Conservation (phyloP, 2,329 filamentous ascomycete genomes). For the Amauroascus niger region DNA sequence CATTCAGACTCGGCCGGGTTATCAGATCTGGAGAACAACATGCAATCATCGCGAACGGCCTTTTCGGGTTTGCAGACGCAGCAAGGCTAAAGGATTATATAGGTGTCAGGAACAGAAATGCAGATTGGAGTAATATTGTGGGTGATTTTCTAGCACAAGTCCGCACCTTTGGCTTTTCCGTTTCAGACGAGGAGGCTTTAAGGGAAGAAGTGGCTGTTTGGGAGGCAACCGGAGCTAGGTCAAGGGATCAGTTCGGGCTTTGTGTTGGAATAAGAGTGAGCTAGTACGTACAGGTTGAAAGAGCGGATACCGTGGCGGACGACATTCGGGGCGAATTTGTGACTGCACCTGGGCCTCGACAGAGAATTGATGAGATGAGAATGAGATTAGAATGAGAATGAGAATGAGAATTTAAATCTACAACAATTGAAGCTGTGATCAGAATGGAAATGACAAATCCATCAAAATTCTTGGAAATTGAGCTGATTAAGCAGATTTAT, state of each 20-base stretch:
- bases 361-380: background rate
- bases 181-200: background rate
- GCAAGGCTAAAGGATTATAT: constrained; percentile 57
- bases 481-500: background rate
- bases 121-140: background rate
- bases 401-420: background rate
- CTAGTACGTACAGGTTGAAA: background rate
- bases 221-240: background rate
- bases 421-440: background rate
- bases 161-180: constrained; percentile 9
- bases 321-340: background rate
- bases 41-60: constrained; percentile 86
- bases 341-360: background rate
- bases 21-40: constrained; percentile 84
- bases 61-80: constrained; percentile 98
- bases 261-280: background rate
- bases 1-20: constrained; percentile 73
- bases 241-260: background rate
- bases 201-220: constrained; percentile 7
- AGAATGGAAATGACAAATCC: background rate
- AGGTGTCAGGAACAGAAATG: background rate
- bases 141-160: background rate
- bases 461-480: background rate
- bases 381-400: background rate
- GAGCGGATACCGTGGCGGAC: background rate